Evolutionary conservation across 768 basidiomycete genomes (phyloP).

Genomic region (Xerocomellus amylosporus): DNA sequence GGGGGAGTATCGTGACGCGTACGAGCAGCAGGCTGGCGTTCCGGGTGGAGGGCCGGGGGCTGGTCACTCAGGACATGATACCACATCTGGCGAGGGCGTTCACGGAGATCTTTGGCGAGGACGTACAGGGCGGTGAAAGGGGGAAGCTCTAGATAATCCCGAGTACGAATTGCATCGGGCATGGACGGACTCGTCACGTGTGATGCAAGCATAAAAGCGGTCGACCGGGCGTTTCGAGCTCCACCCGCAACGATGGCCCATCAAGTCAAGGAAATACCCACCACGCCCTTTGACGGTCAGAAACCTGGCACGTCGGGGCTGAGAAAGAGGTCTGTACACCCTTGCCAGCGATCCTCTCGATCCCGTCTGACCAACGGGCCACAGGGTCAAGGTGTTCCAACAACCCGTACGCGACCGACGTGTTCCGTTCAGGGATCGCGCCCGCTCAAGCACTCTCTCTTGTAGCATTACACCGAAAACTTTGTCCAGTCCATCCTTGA

Average conservation of each 20-base stretch:
- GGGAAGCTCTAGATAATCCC: slow-evolving; percentile 34
- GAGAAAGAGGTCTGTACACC: slow-evolving; percentile 70
- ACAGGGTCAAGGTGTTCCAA: slow-evolving; percentile 96
- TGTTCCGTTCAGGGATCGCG: background rate
- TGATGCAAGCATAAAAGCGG: slow-evolving; percentile 19
- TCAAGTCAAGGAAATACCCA: slow-evolving; percentile 64
- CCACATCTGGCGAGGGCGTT: slow-evolving; percentile 67
- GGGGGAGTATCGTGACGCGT: slow-evolving; percentile 85
- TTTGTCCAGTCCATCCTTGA: slow-evolving; percentile 93
- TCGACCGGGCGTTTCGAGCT: background rate
- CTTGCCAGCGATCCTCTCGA: slow-evolving; percentile 16
- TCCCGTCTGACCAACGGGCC: slow-evolving; percentile 15
- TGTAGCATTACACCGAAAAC: slow-evolving; percentile 97
- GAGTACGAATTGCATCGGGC: background rate
- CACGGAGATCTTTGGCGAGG: slow-evolving; percentile 64
- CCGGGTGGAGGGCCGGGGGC: slow-evolving; percentile 67
- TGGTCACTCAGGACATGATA: slow-evolving; percentile 81
- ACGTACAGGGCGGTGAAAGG: slow-evolving; percentile 18
- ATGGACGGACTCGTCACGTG: slow-evolving; percentile 24
- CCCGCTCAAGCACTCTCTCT: slow-evolving; percentile 20
- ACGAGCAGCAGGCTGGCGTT: slow-evolving; percentile 79
- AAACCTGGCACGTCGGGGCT: slow-evolving; percentile 98
- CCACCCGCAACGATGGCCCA: slow-evolving; percentile 36
- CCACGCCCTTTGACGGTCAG: slow-evolving; percentile 89
- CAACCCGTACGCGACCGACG: slow-evolving; percentile 64